phyloP scores from a whole-genome alignment of 495 filamentous ascomycete genomes.

The Penicillium silybi region DNA sequence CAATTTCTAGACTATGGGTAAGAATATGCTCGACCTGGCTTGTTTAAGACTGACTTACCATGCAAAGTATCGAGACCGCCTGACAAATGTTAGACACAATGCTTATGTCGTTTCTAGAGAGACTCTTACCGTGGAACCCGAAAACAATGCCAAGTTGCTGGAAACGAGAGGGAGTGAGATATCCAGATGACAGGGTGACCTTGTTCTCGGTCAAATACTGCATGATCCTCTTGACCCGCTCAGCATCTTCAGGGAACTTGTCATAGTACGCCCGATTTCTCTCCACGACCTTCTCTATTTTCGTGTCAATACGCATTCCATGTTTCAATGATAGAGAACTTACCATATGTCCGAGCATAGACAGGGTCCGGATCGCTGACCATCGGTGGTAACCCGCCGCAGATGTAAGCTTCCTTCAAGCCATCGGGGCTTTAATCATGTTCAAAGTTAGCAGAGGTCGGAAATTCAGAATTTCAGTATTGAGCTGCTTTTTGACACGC shows the following conservation, averaged over 20 bases:
- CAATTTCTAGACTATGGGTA: slow-evolving; percentile 46
- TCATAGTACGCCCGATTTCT: slow-evolving; percentile 74
- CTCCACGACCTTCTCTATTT: slow-evolving; percentile 53
- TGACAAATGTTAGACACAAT: slow-evolving; percentile 21
- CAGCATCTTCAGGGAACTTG: slow-evolving; percentile 83
- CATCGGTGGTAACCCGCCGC: slow-evolving; percentile 78
- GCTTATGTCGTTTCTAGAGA: not conserved
- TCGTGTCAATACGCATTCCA: slow-evolving; percentile 3
- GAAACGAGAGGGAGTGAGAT: slow-evolving; percentile 65
- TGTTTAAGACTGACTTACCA: slow-evolving; percentile 25
- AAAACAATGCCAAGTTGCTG: slow-evolving; percentile 72
- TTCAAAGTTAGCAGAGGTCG: not conserved
- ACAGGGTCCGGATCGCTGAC: slow-evolving; percentile 67
- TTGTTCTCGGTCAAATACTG: slow-evolving; percentile 56
- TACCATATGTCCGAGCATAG: slow-evolving; percentile 65
- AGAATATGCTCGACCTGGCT: not conserved
- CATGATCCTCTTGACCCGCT: slow-evolving; percentile 62
- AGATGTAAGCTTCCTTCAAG: slow-evolving; percentile 75
- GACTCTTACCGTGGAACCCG: slow-evolving; percentile 64
- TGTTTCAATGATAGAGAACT: not conserved
- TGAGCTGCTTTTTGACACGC: slow-evolving; percentile 13
- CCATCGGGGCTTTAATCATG: slow-evolving; percentile 55
- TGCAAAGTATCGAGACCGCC: slow-evolving; percentile 67
- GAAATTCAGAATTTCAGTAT: not conserved
- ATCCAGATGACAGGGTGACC: slow-evolving; percentile 59